Evolutionary conservation across 768 basidiomycete genomes (phyloP).

Genomic region (Lentinula detonsa): DNA sequence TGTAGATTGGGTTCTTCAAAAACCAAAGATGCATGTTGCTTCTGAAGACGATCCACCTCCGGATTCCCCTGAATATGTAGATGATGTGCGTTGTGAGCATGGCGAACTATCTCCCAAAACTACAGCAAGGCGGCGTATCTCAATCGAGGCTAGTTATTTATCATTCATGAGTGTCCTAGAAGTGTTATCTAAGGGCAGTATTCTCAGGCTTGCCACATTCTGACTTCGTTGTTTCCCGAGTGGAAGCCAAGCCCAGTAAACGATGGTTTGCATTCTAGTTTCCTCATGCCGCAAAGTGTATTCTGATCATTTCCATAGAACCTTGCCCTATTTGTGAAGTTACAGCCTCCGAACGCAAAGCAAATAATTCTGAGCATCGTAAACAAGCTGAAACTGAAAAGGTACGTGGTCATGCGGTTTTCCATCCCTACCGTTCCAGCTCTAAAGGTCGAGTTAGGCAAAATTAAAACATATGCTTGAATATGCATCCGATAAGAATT

Average conservation of each 20-base stretch:
- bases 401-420: slow-evolving; percentile 29
- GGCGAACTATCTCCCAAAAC: slow-evolving; percentile 49
- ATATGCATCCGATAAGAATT: slow-evolving; percentile 38
- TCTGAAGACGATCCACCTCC: slow-evolving; percentile 62
- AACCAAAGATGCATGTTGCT: slow-evolving; percentile 71
- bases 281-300: background rate
- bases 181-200: background rate
- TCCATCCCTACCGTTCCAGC: slow-evolving; percentile 7
- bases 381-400: slow-evolving; percentile 76
- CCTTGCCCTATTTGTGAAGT: slow-evolving; percentile 62
- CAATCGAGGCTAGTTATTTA: slow-evolving; percentile 39
- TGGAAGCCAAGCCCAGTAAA: slow-evolving; percentile 55
- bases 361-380: slow-evolving; percentile 56
- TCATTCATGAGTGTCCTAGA: background rate
- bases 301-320: slow-evolving; percentile 20
- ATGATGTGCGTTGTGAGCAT: slow-evolving; percentile 71
- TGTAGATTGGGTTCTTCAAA: slow-evolving; percentile 66
- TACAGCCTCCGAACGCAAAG: slow-evolving; percentile 45
- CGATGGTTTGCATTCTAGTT: background rate
- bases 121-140: slow-evolving; percentile 56
- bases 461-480: slow-evolving; percentile 60
- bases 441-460: slow-evolving; percentile 34
- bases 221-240: slow-evolving; percentile 53
- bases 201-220: slow-evolving; percentile 47
- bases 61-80: slow-evolving; percentile 45